Conservation (phyloP, 2,329 filamentous ascomycete genomes). For the Catunica adiposa region DNA sequence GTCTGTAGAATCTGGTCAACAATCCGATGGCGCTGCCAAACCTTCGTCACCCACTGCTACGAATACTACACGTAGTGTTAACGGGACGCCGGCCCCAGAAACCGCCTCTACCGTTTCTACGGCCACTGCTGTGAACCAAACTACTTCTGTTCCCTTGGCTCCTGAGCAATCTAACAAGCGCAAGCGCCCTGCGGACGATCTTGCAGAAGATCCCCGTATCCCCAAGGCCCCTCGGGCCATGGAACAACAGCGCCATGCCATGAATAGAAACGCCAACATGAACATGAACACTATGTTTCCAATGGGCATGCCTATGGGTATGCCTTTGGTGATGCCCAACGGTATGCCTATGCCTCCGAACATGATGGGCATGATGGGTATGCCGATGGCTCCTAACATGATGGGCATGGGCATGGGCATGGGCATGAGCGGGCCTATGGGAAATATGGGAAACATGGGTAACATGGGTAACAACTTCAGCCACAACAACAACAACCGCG, state of each 20-base stretch:
- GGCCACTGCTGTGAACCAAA: too few species aligned
- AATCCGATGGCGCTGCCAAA: slow-evolving; percentile 21
- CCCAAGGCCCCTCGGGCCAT: slow-evolving; percentile 47
- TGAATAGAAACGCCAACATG: slow-evolving; percentile 23
- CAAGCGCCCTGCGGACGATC: slow-evolving; percentile 69
- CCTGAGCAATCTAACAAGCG: slow-evolving; percentile 32
- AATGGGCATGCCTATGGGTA: slow-evolving; percentile 23
- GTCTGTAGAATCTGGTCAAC: slow-evolving; percentile 15
- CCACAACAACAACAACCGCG: not conserved
- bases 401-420: slow-evolving; percentile 10
- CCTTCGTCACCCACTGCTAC: slow-evolving; percentile 6
- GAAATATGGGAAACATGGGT: too few species aligned
- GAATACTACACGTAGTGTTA: not conserved
- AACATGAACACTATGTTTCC: slow-evolving; percentile 27
- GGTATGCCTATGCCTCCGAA: slow-evolving; percentile 16
- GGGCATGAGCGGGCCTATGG: slow-evolving; percentile 3
- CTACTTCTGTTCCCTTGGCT: not conserved
- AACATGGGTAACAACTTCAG: slow-evolving; percentile 14
- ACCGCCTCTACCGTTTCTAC: slow-evolving; percentile 1
- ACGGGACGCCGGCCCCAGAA: slow-evolving; percentile 2
- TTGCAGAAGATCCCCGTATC: slow-evolving; percentile 45
- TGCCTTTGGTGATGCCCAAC: slow-evolving; percentile 16
- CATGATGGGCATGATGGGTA: slow-evolving; percentile 23
- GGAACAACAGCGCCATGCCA: slow-evolving; percentile 30
- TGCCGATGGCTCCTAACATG: slow-evolving; percentile 18